Evolutionary conservation across 352 stramenopile genomes (phyloP), one percentile per base, ranked within the genome.

Genomic region (Phytopythium sindhum): DNA sequence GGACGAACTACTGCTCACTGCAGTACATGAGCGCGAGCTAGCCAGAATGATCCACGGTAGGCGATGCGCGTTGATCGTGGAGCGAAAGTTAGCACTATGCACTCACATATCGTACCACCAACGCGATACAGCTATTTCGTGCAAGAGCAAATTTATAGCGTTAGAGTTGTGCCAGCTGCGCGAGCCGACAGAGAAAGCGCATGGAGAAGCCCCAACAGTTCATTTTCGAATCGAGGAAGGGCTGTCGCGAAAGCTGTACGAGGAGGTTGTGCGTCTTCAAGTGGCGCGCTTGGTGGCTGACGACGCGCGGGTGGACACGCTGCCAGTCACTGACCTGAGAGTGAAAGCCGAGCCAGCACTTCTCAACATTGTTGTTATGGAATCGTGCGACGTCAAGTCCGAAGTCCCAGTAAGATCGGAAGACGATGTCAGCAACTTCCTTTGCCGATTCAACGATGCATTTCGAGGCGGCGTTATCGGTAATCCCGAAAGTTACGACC

Each of bases 141-240:
- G 70, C 44, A 74, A 66, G n/a, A 78, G 77, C 69, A 92, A 91
- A 51, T 68, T 91, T 10, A 21, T 92, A 21, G 77, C 80, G 6
- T 52, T 94, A 8, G 83, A 94, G 35, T 57, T 94, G 14, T 90
- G 83, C 28, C 84, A 93, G 51, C 57, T 70, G 0, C 71, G 84
- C 48, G 73, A 89, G 31, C 58, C 76, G 1, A 80, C 78, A 37
- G 80, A 89, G 8, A 73, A 75, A 35, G 63, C 69, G 2, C 19
- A 58, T 1, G 67, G 75, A 7, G 62, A 78, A 19, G 72, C 77
- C 0, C 55, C 66, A 1, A 75, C 66, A 1, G 88, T 93, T 63
- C 68, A 74, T 2, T 74, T 78, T 35, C 72, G 74, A 19, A 70
- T 90, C 10, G 69, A 85, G 33, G 65, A 80, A 8, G 63, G 78